Evolutionary conservation across 225 moss, liverwort and hornwort species (phyloP).

Genomic region (Sphagnum contortum): DNA sequence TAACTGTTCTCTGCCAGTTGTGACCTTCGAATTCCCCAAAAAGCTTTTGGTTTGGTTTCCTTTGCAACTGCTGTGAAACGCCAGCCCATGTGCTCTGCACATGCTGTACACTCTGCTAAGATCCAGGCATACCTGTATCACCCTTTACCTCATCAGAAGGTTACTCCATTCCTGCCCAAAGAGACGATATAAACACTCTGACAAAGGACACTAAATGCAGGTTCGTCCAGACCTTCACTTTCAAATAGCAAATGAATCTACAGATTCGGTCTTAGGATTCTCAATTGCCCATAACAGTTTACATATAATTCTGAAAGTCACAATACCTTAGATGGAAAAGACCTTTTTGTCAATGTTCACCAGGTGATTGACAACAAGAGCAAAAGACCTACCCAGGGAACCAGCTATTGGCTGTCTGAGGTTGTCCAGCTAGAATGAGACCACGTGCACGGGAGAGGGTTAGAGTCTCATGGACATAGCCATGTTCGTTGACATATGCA

Average conservation of each 20-base stretch:
- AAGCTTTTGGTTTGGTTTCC: conserved; percentile 70
- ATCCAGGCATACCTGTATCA: conserved; percentile 81
- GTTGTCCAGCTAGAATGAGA: conserved; percentile 52
- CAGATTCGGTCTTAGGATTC: too few species aligned
- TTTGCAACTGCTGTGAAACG: conserved; percentile 83
- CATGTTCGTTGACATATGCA: conserved; percentile 77
- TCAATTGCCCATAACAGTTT: too few species aligned
- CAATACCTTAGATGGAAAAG: too few species aligned
- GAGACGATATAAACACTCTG: too few species aligned
- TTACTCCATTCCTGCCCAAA: too few species aligned
- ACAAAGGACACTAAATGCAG: too few species aligned
- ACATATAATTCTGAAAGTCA: too few species aligned
- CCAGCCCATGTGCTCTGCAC: conserved; percentile 90
- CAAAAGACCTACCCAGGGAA: conserved; percentile 63
- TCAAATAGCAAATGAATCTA: too few species aligned
- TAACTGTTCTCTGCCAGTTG: conserved; percentile 80
- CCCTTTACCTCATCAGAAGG: too few species aligned
- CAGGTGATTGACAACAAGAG: too few species aligned
- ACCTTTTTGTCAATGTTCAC: too few species aligned
- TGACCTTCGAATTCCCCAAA: conserved; percentile 92
- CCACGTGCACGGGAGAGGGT: conserved; percentile 82
- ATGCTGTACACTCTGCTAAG: conserved; percentile 67
- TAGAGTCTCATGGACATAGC: conserved; percentile 84
- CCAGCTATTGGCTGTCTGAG: conserved; percentile 90
- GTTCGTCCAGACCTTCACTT: too few species aligned